A percentile compares a stretch with the other conserved stretches of the same genome.
These are phyloP conservation scores for Dichomitus squalens DNA, from an alignment of 1,284 basidiomycete species.

Conservation along the genomic window DNA sequence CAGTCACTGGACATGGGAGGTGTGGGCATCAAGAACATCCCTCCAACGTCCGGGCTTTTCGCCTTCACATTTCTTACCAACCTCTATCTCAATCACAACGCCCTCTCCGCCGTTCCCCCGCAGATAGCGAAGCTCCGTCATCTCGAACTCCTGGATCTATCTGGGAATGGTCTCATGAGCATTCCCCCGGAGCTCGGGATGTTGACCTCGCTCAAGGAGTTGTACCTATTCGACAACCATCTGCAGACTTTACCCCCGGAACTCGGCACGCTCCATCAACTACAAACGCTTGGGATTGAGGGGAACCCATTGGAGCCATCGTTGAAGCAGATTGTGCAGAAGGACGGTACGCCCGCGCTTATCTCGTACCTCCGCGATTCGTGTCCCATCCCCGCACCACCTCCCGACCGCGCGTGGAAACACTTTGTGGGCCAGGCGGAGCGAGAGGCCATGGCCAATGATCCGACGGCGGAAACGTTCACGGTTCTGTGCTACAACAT, in stretches of 20 bases:
- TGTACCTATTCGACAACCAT: slow-evolving; percentile 96
- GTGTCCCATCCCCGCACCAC: slow-evolving; percentile 80
- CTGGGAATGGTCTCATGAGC: slow-evolving; percentile 81
- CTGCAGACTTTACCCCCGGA: slow-evolving; percentile 85
- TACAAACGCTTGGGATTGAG: slow-evolving; percentile 93
- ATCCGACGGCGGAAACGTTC: slow-evolving; percentile 72
- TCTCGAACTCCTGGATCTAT: slow-evolving; percentile 90
- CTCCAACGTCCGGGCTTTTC: slow-evolving; percentile 83
- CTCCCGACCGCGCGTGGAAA: slow-evolving; percentile 86
- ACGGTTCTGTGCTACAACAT: slow-evolving; percentile 93
- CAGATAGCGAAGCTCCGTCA: slow-evolving; percentile 86
- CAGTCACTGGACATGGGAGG: slow-evolving; percentile 96
- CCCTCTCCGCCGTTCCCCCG: slow-evolving; percentile 79
- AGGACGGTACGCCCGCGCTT: slow-evolving; percentile 89
- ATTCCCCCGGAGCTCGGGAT: slow-evolving; percentile 92
- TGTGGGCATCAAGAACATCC: slow-evolving; percentile 89
- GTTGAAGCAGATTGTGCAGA: slow-evolving; percentile 84
- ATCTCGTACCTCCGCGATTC: slow-evolving; percentile 90
- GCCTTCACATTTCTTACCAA: slow-evolving; percentile 92
- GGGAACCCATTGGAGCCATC: slow-evolving; percentile 90
- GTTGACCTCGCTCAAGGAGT: slow-evolving; percentile 87
- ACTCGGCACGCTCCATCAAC: slow-evolving; percentile 89
- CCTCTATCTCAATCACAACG: slow-evolving; percentile 98
- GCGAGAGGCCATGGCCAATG: slow-evolving; percentile 55
- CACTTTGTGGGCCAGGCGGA: slow-evolving; percentile 73